Evolutionary conservation across 306 rosid genomes (phyloP).

Genomic region (Ochetophila trinervis): DNA sequence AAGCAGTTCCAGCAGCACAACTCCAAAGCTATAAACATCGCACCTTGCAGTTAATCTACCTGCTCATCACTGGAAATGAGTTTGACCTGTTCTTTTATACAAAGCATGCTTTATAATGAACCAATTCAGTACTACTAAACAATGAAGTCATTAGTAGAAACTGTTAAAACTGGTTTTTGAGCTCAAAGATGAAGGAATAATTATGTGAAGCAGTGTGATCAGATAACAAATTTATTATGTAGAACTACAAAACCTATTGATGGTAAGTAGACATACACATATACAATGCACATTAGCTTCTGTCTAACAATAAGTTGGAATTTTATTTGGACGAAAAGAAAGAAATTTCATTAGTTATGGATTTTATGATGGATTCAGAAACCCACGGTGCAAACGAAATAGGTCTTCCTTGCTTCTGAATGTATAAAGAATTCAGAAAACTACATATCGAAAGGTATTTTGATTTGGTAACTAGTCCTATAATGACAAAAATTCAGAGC

Average conservation of each 20-base stretch:
- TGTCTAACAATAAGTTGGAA: not conserved
- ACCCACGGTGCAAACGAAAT: too few species aligned
- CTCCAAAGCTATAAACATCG: constrained; percentile 81
- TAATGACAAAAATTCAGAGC: not conserved
- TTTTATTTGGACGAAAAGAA: too few species aligned
- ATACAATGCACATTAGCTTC: not conserved
- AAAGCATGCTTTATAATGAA: too few species aligned
- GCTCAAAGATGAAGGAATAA: not conserved
- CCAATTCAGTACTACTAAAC: not conserved
- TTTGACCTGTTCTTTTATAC: too few species aligned
- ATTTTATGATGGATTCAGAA: too few species aligned
- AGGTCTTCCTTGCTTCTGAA: too few species aligned
- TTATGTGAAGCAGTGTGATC: too few species aligned
- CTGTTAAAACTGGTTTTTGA: not conserved
- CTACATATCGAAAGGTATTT: not conserved
- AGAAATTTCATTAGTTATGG: too few species aligned
- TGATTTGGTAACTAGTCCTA: not conserved
- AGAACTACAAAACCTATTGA: too few species aligned
- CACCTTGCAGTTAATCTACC: constrained; percentile 72
- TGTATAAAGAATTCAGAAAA: too few species aligned
- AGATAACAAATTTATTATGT: too few species aligned
- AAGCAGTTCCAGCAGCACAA: constrained; percentile 64
- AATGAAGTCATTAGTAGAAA: not conserved
- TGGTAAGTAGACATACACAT: not conserved
- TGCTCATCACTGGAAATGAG: constrained; percentile 10